Evolutionary conservation across 257 asterid species (phyloP), one percentile per base, ranked within the genome.

Genomic region (Solanum bukasovii): DNA sequence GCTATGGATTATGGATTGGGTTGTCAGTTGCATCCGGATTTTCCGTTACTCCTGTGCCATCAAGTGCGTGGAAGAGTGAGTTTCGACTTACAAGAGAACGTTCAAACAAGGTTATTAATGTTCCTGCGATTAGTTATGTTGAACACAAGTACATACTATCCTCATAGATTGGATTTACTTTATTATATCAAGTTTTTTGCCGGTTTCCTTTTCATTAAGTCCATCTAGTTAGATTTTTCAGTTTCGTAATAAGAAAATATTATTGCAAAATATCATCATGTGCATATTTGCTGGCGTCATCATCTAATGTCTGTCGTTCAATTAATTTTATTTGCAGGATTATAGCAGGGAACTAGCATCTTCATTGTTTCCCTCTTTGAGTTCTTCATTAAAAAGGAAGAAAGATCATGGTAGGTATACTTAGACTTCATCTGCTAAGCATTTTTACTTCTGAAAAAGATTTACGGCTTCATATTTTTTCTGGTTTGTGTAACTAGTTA

Each of bases 1-100:
- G 96, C 79, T 95, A 96, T 84, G 98, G 99, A 78, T 84, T 95
- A 35, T 96, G 99, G 98, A 95, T 96, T 85, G 99, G 99, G 68
- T 88, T 92, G 90, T 87, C 92, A 87, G 98, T 95, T 85, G 96
- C 99, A 77, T 96, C 96, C 4, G 99, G 99, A 82, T 94, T 93
- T 91, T 91, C 94, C 72, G 98, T 96, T 56, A 93, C 93, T 90
- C 99, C 98, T 7, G 96, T 96, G 89, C 92, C 99, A 87, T 92
- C 99, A 27, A 9, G 65, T 16, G 84, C 92, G 75, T 96, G 99
- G 99, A 95, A 96, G 94, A 93, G 88, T 86, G 92, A 89, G 91
- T 96, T 94, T 88, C 91, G 91, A 86, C 98, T 93, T 46, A 74
- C 94, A 4, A 95, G 98, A 87, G 87, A 87, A 20, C 91, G 88